Conservation (phyloP, 176 grass and related monocot species). For the Cenchrus purpureus region DNA sequence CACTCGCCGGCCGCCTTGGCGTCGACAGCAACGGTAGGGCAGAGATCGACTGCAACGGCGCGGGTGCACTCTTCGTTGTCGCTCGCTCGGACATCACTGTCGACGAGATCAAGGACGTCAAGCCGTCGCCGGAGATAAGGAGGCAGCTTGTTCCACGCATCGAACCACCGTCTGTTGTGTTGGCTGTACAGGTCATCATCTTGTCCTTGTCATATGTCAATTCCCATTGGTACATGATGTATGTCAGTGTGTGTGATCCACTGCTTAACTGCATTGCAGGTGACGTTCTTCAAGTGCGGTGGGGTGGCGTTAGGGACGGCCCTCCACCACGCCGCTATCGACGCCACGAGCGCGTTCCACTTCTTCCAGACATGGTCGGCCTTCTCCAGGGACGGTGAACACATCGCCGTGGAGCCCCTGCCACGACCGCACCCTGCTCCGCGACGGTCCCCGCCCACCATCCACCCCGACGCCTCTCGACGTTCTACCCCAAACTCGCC, state of each 20-base stretch:
- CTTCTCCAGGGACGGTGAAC: not conserved
- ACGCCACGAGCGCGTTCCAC: not conserved
- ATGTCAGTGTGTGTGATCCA: not conserved
- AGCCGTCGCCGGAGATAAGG: no score
- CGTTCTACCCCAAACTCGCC: not conserved
- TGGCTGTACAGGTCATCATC: no score
- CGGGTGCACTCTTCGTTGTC: no score
- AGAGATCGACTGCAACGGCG: no score
- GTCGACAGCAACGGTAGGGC: no score
- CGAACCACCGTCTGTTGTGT: no score
- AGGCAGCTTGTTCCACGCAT: no score
- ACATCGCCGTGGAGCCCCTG: not conserved
- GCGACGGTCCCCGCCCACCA: not conserved
- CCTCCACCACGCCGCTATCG: not conserved
- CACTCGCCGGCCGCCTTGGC: no score
- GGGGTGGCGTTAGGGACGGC: not conserved
- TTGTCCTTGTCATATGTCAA: no score
- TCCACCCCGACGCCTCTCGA: not conserved
- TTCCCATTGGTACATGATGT: no score
- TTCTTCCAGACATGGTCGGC: not conserved
- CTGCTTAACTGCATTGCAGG: not conserved
- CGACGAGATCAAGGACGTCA: no score
- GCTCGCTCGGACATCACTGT: no score
- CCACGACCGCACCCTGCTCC: not conserved
- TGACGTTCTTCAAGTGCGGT: not conserved